These are phyloP conservation scores for Cenococcum geophilum DNA, from an alignment of 495 filamentous ascomycete genomes.

Conservation along the genomic window DNA sequence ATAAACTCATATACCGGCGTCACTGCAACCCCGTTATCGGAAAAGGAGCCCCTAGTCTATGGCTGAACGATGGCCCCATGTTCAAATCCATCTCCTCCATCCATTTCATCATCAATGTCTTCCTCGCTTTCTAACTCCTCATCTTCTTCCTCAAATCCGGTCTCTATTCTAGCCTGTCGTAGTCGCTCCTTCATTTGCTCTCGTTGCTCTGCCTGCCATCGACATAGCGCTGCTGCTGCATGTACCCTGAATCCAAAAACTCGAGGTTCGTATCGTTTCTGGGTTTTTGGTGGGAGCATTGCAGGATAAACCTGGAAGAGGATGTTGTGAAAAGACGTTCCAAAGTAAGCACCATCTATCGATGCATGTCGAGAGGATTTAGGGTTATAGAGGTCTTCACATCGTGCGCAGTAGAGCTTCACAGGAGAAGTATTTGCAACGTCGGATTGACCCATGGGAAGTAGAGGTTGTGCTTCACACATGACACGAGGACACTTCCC, in stretches of 20 bases:
- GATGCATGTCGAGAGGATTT: constrained; percentile 92
- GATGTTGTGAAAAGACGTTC: constrained; percentile 96
- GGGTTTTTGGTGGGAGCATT: constrained; percentile 75
- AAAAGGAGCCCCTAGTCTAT: neutral
- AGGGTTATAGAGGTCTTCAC: constrained; percentile 98
- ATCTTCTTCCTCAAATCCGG: constrained; percentile 53
- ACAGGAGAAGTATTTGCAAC: constrained; percentile 76
- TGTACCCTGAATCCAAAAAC: constrained; percentile 96
- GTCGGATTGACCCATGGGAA: constrained; percentile 91
- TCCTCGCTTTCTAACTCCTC: constrained; percentile 42
- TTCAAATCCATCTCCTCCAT: constrained; percentile 27
- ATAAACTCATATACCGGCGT: neutral
- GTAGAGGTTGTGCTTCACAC: constrained; percentile 82
- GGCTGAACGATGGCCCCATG: neutral
- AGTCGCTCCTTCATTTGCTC: constrained; percentile 71
- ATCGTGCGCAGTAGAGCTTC: constrained; percentile 93
- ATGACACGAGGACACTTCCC: constrained; percentile 96
- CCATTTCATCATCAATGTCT: constrained; percentile 43
- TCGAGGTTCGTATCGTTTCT: constrained; percentile 76
- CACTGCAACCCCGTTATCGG: neutral
- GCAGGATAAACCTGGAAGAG: constrained; percentile 96
- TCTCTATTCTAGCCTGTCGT: constrained; percentile 48
- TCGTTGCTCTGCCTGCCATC: constrained; percentile 81
- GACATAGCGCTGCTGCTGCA: constrained; percentile 74
- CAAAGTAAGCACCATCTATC: constrained; percentile 97